Conservation (phyloP, 768 basidiomycete genomes). For the Megacollybia marginata region DNA sequence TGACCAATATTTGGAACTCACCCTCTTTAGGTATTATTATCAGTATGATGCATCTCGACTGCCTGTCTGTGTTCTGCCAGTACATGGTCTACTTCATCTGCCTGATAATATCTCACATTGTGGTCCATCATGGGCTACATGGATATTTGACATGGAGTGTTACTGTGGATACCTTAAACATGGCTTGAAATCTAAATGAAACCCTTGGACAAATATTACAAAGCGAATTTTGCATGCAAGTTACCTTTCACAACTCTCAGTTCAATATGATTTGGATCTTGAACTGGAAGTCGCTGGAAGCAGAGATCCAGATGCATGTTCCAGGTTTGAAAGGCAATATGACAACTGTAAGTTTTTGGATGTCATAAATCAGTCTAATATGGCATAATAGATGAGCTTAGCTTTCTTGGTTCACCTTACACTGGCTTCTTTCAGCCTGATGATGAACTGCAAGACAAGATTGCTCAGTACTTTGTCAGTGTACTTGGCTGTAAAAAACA, state of each 20-base stretch:
- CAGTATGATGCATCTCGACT: conserved; percentile 19
- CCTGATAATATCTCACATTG: conserved; percentile 19
- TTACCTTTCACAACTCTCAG: conserved; percentile 17
- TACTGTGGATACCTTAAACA: conserved; percentile 22
- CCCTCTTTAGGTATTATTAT: conserved; percentile 20
- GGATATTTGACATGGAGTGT: conserved; percentile 29
- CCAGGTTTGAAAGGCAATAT: neutral
- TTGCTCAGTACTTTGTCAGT: conserved; percentile 12
- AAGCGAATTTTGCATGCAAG: conserved; percentile 15
- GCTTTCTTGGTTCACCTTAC: conserved; percentile 11
- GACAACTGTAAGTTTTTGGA: neutral
- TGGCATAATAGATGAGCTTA: conserved; percentile 10
- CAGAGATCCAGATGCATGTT: neutral
- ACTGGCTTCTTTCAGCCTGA: conserved; percentile 3
- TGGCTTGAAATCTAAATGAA: conserved; percentile 10
- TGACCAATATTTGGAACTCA: neutral
- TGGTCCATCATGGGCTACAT: conserved; percentile 26
- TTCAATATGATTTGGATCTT: conserved; percentile 17
- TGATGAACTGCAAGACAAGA: conserved; percentile 1
- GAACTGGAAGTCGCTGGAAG: conserved; percentile 4
- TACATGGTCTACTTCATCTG: conserved; percentile 28
- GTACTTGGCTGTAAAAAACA: conserved; percentile 2
- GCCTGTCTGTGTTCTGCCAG: conserved; percentile 19
- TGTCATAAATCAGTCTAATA: neutral
- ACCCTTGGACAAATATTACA: conserved; percentile 22